Conservation (phyloP, 352 stramenopile genomes). For the Phytophthora quininea region DNA sequence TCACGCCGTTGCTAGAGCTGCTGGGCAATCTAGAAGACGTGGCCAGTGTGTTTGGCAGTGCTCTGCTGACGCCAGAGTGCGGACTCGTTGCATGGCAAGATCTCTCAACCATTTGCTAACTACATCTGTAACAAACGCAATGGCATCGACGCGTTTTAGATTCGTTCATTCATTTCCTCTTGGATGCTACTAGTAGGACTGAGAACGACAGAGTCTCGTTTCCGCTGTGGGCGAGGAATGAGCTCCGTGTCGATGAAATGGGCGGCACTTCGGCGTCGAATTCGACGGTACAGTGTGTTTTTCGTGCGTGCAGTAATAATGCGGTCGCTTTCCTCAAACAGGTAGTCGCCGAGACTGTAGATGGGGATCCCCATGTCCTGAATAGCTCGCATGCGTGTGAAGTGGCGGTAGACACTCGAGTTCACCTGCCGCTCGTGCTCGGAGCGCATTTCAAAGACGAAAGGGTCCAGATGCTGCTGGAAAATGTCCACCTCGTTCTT, state of each 20-base stretch:
- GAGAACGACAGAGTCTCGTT: slow-evolving; percentile 15
- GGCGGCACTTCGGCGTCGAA: slow-evolving; percentile 55
- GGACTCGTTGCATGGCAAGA: not conserved
- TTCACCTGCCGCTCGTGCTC: slow-evolving; percentile 58
- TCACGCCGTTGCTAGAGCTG: not conserved
- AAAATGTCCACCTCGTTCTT: slow-evolving; percentile 86
- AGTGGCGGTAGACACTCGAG: slow-evolving; percentile 81
- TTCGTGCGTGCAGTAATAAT: slow-evolving; percentile 57
- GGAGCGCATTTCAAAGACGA: slow-evolving; percentile 64
- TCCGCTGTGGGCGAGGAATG: slow-evolving; percentile 46
- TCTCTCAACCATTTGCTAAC: not conserved
- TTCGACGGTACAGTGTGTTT: slow-evolving; percentile 53
- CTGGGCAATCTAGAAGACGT: not conserved
- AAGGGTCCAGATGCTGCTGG: slow-evolving; percentile 75
- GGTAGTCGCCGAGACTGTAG: slow-evolving; percentile 67
- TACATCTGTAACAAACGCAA: not conserved
- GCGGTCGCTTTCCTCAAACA: slow-evolving; percentile 50
- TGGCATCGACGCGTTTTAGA: too few species aligned
- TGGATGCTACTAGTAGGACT: slow-evolving; percentile 14
- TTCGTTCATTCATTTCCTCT: too few species aligned
- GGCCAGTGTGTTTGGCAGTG: not conserved
- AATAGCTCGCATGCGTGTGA: slow-evolving; percentile 60
- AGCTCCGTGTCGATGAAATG: slow-evolving; percentile 67
- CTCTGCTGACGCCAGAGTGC: not conserved
- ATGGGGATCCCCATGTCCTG: slow-evolving; percentile 81